Evolutionary conservation across 345 rosid species (phyloP), one percentile per base, ranked within the genome.

Genomic region (Salix suchowensis): DNA sequence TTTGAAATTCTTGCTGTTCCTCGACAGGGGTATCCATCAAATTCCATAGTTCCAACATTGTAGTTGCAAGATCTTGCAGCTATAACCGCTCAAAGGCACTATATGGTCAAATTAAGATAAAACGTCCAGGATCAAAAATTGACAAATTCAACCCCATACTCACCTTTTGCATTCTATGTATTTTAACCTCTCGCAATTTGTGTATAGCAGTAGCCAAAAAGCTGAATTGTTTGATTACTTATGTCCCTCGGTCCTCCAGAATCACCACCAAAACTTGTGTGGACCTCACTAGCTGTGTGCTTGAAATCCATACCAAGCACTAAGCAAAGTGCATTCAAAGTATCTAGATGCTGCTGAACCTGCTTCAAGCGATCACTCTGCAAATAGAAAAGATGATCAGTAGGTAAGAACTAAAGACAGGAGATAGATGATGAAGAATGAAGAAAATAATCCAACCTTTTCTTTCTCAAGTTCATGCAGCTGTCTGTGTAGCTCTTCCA

Each of bases 11-110:
- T 85, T 91, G 97, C 75, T 96, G 99, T 86, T 96, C 98, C 76
- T 94, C 98, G 72, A 90, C 64, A 68, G 98, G 99, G 70, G 98
- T 96, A 73, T 96, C 99, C 99, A 96, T 94, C 91, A 94, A 83
- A 82, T 94, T 87, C 98, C 99, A 96, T 72, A 96, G 88, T 87
- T 91, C 96, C 85, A 96, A 81, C 94, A 96, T 89, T 65, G 94
- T 85, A 48, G 94, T 87, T 72, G 97, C 97, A 70, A 92, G 93
- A 83, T 96, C 99, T 94, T 96, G 99, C 66, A 96, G 97, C 99
- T 96, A 88, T 79, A 76, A 80, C 61, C 32, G 42, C 16, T 73
- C 16, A 74, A 79, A 67, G 24, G 16, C 73, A 84, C 61, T 74
- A 23, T 37, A 32, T 26, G 24, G 55, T 68, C 48, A 70, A 58